Conservation (phyloP, 164 flowering plant genomes). For the Dillenia turbinata region DNA sequence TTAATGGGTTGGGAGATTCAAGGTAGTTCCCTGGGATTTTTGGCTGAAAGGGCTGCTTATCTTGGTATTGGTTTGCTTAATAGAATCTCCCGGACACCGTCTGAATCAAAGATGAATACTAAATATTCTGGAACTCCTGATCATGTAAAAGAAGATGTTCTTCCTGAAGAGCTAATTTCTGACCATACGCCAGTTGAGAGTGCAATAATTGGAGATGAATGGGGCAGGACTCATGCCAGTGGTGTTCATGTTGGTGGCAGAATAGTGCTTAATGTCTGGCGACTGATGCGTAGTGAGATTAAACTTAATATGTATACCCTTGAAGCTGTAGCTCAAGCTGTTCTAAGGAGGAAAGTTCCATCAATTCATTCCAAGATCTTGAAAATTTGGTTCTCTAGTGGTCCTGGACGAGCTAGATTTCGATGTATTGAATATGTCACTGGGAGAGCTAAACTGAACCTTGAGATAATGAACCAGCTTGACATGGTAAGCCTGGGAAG, state of each 20-base stretch:
- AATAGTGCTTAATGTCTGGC: conserved; percentile 88
- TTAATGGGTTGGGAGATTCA: conserved; percentile 97
- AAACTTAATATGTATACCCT: conserved; percentile 75
- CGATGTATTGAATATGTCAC: conserved; percentile 64
- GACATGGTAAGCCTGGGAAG: conserved; percentile 55
- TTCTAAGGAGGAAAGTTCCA: conserved; percentile 75
- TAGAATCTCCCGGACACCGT: conserved; percentile 66
- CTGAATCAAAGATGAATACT: conserved; percentile 30
- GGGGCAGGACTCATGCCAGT: conserved; percentile 99
- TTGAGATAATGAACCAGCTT: conserved; percentile 80
- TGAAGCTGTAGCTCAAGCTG: conserved; percentile 90
- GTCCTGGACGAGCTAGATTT: conserved; percentile 68
- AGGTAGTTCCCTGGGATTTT: conserved; percentile 83
- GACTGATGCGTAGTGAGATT: conserved; percentile 83
- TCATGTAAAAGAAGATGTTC: conserved; percentile 20
- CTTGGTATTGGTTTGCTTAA: conserved; percentile 72
- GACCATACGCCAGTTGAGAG: conserved; percentile 38
- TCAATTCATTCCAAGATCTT: conserved; percentile 52
- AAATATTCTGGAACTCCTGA: conserved; percentile 24
- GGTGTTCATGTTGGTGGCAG: conserved; percentile 96
- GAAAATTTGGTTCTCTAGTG: conserved; percentile 82
- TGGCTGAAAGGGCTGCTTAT: conserved; percentile 90
- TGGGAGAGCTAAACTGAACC: conserved; percentile 74
- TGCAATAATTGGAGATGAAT: conserved; percentile 82
- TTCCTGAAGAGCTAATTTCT: conserved; percentile 32